Evolutionary conservation across 441 rosid species (phyloP).

Genomic region (Adansonia grandidieri): DNA sequence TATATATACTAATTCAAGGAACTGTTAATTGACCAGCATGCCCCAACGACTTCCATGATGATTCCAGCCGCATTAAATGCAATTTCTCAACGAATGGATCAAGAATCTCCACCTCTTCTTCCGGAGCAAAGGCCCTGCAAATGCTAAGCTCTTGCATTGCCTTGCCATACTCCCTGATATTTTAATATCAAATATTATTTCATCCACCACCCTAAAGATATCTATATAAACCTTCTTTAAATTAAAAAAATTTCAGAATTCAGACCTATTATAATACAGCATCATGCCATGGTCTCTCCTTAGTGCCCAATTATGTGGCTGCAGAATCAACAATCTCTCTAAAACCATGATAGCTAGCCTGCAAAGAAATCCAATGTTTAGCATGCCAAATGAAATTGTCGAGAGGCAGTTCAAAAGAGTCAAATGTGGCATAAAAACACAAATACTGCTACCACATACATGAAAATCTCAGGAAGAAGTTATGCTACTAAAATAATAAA

Average conservation of each 20-base stretch:
- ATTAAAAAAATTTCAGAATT: neutral
- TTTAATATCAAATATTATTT: constrained; percentile 3
- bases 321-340: constrained; percentile 77
- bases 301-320: constrained; percentile 78
- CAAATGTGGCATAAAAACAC: constrained; percentile 14
- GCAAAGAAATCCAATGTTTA: constrained; percentile 27
- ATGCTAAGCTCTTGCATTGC: constrained; percentile 93
- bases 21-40: constrained; percentile 54
- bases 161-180: constrained; percentile 65
- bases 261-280: constrained; percentile 72
- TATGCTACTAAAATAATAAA: neutral
- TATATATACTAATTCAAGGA: constrained; percentile 39
- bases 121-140: constrained; percentile 84
- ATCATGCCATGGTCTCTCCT: constrained; percentile 90
- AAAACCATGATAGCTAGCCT: constrained; percentile 87
- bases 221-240: neutral
- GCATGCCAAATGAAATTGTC: neutral
- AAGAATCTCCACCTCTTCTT: constrained; percentile 61
- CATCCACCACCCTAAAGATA: constrained; percentile 5
- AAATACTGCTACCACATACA: neutral
- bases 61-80: constrained; percentile 70
- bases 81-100: constrained; percentile 75
- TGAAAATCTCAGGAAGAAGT: neutral
- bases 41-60: constrained; percentile 68
- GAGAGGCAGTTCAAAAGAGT: constrained; percentile 1